Evolutionary conservation across 371 early-diverging fungal species (phyloP), one percentile per base, ranked within the genome.

Genomic region (Actinomucor elegans): DNA sequence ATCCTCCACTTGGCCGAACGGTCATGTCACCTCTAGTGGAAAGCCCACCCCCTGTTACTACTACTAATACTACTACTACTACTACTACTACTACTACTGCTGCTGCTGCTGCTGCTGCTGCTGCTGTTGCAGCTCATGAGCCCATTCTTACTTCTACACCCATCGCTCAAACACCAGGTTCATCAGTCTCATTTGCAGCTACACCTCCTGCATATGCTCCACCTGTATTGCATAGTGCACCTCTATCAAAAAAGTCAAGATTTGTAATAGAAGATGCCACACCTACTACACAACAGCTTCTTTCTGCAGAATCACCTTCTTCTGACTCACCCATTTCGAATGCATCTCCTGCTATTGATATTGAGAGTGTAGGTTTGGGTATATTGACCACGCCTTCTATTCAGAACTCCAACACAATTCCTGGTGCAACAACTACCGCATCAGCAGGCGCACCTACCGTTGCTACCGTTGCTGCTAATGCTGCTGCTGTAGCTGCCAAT

Each of bases 261-360:
- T 63, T 63, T 46, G 64, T 63, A 0, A 54, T 63, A 46, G 49
- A 50, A 38, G 64, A 58, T 50, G 40, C 24, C 15, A 11, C 42
- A 11, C 42, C 50, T n/a, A 12, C 34, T n/a, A 8, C 44, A 4
- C 44, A 18, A 7, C 7, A 11, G 14, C 18, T 20, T 12, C 38
- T 21, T 15, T 12, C 38, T 12, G 6, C 48, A 2, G 23, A 20
- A 2, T 37, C 54, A 2, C 33, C 31, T 5, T 6, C 17, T n/a
- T 21, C 54, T 11, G 37, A 37, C 4, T 26, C 33, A 2, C 27
- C 26, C 2, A 23, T 23, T 2, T 36, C 54, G 2, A 27, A 27
- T 38, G 35, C 36, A 24, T 42, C 59, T 20, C 35, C 54, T 43
- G 27, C 36, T 34, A 17, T 15, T 20, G 26, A 38, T 18, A 15